phyloP scores from a whole-genome alignment of 352 stramenopile species.

The Pythium periplocum region DNA sequence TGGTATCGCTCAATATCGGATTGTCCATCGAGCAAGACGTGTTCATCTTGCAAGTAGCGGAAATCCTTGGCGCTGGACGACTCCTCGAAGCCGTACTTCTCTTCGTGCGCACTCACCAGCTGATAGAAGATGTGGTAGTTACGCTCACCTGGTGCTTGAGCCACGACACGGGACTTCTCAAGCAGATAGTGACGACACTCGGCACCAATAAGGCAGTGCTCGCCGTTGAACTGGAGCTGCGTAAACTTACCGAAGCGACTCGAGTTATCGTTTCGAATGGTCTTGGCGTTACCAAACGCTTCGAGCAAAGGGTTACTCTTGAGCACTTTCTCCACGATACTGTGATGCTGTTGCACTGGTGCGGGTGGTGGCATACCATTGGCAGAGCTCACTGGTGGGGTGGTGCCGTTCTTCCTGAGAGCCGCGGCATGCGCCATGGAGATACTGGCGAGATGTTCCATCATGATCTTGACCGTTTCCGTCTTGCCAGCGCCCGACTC shows the following conservation, averaged over 20 bases:
- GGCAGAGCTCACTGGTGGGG: constrained; percentile 64
- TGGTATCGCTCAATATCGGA: constrained; percentile 72
- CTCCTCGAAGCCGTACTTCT: constrained; percentile 42
- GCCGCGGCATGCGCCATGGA: constrained; percentile 57
- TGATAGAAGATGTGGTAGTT: constrained; percentile 99
- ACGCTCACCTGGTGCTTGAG: constrained; percentile 86
- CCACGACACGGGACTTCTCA: constrained; percentile 95
- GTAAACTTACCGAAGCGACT: constrained; percentile 95
- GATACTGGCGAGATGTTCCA: constrained; percentile 92
- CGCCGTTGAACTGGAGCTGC: constrained; percentile 89
- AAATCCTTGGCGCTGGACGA: constrained; percentile 49
- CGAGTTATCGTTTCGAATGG: constrained; percentile 93
- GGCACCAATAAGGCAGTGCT: constrained; percentile 84
- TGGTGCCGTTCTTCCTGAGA: constrained; percentile 66
- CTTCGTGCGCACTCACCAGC: constrained; percentile 67
- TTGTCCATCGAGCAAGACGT: constrained; percentile 62
- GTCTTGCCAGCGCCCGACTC: constrained; percentile 94
- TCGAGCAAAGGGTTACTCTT: constrained; percentile 89
- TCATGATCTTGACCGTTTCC: constrained; percentile 96
- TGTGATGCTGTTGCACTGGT: constrained; percentile 23
- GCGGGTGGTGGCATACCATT: constrained; percentile 21
- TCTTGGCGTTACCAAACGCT: constrained; percentile 91
- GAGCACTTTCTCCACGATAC: constrained; percentile 83
- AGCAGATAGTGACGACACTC: constrained; percentile 93
- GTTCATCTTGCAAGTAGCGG: constrained; percentile 71